A percentile compares a stretch with the other conserved stretches of the same genome.
Conservation (phyloP, 805 yeast genomes). For the Ogataea siamensis region DNA sequence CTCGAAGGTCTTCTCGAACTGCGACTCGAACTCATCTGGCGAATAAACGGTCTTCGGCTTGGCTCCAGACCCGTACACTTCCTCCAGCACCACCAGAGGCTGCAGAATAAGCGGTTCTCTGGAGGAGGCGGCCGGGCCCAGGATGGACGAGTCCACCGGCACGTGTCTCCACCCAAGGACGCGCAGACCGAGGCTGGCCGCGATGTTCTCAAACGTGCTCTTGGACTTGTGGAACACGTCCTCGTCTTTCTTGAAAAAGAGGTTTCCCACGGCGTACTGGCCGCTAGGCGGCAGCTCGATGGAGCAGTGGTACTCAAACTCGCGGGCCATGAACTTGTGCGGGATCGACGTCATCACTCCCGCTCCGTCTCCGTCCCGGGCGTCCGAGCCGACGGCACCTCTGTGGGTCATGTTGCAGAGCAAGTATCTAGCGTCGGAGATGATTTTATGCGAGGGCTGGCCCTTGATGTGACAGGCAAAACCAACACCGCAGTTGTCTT, state of each 20-base stretch:
- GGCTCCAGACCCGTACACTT: conserved; percentile 41
- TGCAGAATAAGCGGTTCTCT: conserved; percentile 90
- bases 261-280: conserved; percentile 92
- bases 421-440: conserved; percentile 82
- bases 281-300: conserved; percentile 72
- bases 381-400: conserved; percentile 96
- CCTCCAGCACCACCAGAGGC: conserved; percentile 80
- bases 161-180: conserved; percentile 95
- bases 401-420: conserved; percentile 98
- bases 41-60: conserved; percentile 36
- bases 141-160: conserved; percentile 89
- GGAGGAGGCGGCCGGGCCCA: conserved; percentile 92
- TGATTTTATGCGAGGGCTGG: conserved; percentile 80
- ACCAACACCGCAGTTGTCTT: conserved; percentile 99
- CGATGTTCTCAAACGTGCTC: conserved; percentile 77
- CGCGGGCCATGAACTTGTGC: conserved; percentile 81
- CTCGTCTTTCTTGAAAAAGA: conserved; percentile 87
- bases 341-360: conserved; percentile 94
- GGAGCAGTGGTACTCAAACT: conserved; percentile 69
- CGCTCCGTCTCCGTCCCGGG: conserved; percentile 98
- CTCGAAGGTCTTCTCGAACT: conserved; percentile 67
- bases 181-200: conserved; percentile 67
- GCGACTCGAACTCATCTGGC: conserved; percentile 52
- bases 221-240: conserved; percentile 67
- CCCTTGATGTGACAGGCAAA: conserved; percentile 95